These are phyloP conservation scores for Brassica nigra DNA, from an alignment of 345 rosid genomes.

Conservation along the genomic window DNA sequence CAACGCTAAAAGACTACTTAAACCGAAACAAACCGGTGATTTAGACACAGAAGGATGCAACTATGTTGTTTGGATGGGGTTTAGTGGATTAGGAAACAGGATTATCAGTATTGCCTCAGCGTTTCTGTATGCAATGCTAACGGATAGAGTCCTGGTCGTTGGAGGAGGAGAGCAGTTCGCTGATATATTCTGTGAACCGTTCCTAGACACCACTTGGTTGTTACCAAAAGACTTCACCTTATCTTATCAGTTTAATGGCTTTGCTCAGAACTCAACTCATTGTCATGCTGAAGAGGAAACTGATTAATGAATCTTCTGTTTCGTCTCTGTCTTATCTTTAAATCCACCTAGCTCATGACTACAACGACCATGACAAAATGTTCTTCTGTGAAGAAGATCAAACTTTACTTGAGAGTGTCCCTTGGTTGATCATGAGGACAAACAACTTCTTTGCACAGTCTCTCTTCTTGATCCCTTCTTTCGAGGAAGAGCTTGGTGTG, in stretches of 20 bases:
- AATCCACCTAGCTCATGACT: constrained; percentile 64
- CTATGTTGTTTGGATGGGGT: constrained; percentile 66
- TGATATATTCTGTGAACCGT: constrained; percentile 66
- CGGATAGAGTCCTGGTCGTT: constrained; percentile 60
- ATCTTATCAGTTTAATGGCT: constrained; percentile 42
- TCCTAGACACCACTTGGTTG: constrained; percentile 61
- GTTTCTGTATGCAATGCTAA: constrained; percentile 68
- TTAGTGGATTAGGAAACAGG: constrained; percentile 75
- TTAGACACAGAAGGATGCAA: constrained; percentile 51
- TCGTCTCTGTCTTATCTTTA: constrained; percentile 48
- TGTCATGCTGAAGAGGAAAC: constrained; percentile 57
- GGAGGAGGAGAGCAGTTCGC: constrained; percentile 61
- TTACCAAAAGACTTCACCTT: constrained; percentile 55
- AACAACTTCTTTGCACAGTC: constrained; percentile 71
- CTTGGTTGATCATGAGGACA: constrained; percentile 71
- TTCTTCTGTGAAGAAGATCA: constrained; percentile 69
- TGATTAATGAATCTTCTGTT: constrained; percentile 30
- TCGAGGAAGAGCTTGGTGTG: constrained; percentile 46
- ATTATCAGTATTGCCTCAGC: constrained; percentile 62
- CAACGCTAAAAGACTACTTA: constrained; percentile 38
- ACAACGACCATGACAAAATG: constrained; percentile 62
- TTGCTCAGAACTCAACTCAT: constrained; percentile 48
- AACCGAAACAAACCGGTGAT: constrained; percentile 25
- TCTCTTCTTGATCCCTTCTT: constrained; percentile 62
- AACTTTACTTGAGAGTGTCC: constrained; percentile 43